Base-by-base conservation (phyloP, 176 grass and related monocot species). In the Coix lacrymajobi region DNA sequence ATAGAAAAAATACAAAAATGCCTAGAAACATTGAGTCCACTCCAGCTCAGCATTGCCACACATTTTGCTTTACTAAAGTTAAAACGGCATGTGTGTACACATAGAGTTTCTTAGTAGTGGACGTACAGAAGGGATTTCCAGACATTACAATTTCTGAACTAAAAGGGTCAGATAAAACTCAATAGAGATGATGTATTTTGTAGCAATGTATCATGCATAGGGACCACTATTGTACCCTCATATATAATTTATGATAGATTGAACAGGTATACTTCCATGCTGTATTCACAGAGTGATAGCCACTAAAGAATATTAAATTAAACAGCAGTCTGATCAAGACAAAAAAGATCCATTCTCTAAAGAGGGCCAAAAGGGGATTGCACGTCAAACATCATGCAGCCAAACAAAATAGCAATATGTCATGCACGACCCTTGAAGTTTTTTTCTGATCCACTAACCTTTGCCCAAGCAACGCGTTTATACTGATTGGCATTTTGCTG, bases 401-500 rank as follows among this genome's bases (percentile, higher is more conserved):
- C n/a, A 88, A 31, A 39, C 22, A 67, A n/a, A n/a, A n/a, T n/a
- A n/a, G 20, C 34, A 52, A 89, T 20, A 54, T 71, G 56, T 6
- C 36, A 37, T 34, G 17, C 24, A 28, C 31, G 75, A 88, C 8
- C 8, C 72, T 79, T 62, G 3, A 69, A 62, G 32, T n/a, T 30
- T 60, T n/a, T 80, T 13, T 5, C 32, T 38, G 30, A 48, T 74
- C 45, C 30, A 85, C 74, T 69, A 66, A 98, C 93, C 96, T 98
- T 98, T 75, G 96, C 90, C 96, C 96, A 98, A 93, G 96, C 93
- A 88, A 98, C 91, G 20, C 93, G 86, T 78, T 92, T 95, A 71
- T 98, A 95, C 77, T 95, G 93, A 84, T 98, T 95, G 13, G 96
- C 96, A 88, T 98, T 98, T 91, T 95, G 92, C 80, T 98, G 96